Base-by-base conservation (phyloP, 2,329 filamentous ascomycete genomes). In the Paecilomyces fulvus region DNA sequence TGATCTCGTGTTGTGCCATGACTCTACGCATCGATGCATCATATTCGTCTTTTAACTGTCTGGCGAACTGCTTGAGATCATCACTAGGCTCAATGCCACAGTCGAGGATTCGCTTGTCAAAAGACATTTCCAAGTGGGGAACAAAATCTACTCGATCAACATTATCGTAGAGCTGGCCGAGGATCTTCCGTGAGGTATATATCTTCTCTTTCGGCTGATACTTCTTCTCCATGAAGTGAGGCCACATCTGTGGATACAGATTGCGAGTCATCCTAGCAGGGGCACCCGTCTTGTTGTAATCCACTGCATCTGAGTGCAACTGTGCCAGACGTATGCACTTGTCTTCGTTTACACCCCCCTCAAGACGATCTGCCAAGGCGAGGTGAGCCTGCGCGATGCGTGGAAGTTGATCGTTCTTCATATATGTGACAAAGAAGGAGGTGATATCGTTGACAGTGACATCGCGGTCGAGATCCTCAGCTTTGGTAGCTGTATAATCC, bases 221-320 rank as follows among this genome's bases (percentile, higher is more conserved):
- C 14, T 75, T 79, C 67, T 86, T 90, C 68, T 91, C 87, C 86
- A 95, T 92, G 68, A 92, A 97, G 69, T 96, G 92, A 0, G 91
- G 94, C 82, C 84, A 95, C 55, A 64, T 74, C 5, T 64, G 76
- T 0, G 88, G 85, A n/a, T 78, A 76, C 3, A 94, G 75, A 0
- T 79, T 75, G 43, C 75, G 73, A 6, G 78, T 76, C 77, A 95
- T 87, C 20, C 80, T 74, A 0, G 92, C 92, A 0, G 88, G 83
- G 9, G 87, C 80, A 0, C 94, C 94, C 1, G 90, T 92, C 75
- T 99, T 99, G 49, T 89, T 86, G 67, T 94, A 99, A 70, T 99
- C 94, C 0, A 99, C 94, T 0, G 94, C 92, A 63, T 86, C 84
- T 0, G 94, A 97, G 69, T 99, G 94, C 2, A 97, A 75, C 8